Conservation (phyloP, 2,329 filamentous ascomycete species). For the Penicillium sp. region DNA sequence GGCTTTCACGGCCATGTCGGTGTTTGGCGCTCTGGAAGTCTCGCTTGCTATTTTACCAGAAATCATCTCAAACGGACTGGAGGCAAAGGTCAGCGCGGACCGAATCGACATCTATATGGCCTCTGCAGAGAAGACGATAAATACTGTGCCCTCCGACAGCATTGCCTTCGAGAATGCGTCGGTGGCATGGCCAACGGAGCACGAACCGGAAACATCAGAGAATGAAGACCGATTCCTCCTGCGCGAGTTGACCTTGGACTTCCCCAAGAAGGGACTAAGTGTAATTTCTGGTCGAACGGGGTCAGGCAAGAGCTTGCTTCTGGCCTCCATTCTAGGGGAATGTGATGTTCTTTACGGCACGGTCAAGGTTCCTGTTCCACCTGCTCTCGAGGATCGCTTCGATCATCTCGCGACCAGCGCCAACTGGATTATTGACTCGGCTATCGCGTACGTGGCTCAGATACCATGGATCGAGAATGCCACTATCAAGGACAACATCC, state of each 20-base stretch:
- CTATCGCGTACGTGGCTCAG: conserved; percentile 73
- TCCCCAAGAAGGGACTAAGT: conserved; percentile 67
- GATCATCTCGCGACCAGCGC: conserved; percentile 61
- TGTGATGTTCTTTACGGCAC: conserved; percentile 64
- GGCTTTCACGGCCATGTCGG: conserved; percentile 72
- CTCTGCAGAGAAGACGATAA: conserved; percentile 65
- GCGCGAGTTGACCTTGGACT: conserved; percentile 61
- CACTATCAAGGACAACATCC: conserved; percentile 72
- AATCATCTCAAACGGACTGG: conserved; percentile 65
- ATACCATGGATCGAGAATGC: conserved; percentile 85
- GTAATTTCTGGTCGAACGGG: conserved; percentile 76
- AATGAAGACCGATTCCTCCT: conserved; percentile 62
- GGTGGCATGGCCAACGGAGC: conserved; percentile 69
- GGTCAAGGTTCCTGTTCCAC: conserved; percentile 49
- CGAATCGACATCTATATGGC: conserved; percentile 70
- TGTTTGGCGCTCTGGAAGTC: conserved; percentile 70
- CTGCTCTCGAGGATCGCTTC: conserved; percentile 52
- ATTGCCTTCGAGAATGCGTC: conserved; percentile 65
- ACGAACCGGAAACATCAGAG: conserved; percentile 52
- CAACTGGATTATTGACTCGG: conserved; percentile 40
- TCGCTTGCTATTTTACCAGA: conserved; percentile 70
- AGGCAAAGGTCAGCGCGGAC: conserved; percentile 69
- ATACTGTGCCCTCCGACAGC: conserved; percentile 56
- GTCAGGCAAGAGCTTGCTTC: conserved; percentile 71
- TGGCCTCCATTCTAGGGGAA: conserved; percentile 72